phyloP scores from a whole-genome alignment of 768 basidiomycete species.

The Lactarius psammicola region DNA sequence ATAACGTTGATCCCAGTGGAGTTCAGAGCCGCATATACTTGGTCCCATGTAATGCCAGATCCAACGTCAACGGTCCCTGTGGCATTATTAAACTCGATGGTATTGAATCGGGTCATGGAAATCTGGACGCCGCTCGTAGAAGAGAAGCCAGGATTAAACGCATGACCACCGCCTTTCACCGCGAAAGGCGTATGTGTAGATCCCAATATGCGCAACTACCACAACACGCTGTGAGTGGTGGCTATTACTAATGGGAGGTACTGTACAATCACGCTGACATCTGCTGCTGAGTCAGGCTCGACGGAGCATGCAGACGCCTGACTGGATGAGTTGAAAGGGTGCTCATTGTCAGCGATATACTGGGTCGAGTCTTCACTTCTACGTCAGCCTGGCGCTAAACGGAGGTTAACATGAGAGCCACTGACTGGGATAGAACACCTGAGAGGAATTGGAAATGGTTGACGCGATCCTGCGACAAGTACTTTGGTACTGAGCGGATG shows the following conservation, averaged over 20 bases:
- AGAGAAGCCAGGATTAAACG: slow-evolving; percentile 30
- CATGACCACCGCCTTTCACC: slow-evolving; percentile 28
- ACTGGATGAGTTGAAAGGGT: too few species aligned
- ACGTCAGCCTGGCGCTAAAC: background rate
- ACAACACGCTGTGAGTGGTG: background rate
- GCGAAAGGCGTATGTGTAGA: background rate
- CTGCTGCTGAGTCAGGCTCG: slow-evolving; percentile 27
- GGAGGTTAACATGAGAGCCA: background rate
- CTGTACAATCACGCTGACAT: slow-evolving; percentile 27
- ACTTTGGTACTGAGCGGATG: background rate
- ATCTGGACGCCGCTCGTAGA: slow-evolving; percentile 34
- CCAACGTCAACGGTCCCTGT: slow-evolving; percentile 26
- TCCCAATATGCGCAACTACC: slow-evolving; percentile 22
- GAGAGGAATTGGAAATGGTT: background rate
- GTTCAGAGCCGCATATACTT: slow-evolving; percentile 27
- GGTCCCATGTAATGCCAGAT: slow-evolving; percentile 33
- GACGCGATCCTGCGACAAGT: too few species aligned
- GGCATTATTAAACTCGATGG: background rate
- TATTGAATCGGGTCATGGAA: slow-evolving; percentile 30
- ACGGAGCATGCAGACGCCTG: slow-evolving; percentile 21
- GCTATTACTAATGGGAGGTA: background rate
- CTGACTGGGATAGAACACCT: background rate
- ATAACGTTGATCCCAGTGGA: slow-evolving; percentile 28
- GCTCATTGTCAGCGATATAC: too few species aligned
- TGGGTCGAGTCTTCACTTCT: background rate